Evolutionary conservation across 148 eudicot genomes (phyloP).

Genomic region (Tetragonia tetragonoides): DNA sequence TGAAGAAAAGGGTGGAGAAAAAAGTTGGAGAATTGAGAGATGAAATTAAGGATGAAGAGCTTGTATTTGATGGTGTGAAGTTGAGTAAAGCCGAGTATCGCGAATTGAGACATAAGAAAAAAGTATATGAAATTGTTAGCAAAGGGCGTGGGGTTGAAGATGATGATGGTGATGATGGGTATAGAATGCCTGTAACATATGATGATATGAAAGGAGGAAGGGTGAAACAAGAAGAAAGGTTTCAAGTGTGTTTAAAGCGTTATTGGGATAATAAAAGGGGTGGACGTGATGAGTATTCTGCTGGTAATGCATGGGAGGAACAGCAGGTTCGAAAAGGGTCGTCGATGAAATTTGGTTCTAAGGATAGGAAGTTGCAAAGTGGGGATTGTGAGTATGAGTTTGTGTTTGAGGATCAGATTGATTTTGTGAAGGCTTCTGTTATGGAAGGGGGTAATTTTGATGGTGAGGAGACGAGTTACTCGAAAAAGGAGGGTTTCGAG

Average conservation of each 20-base stretch:
- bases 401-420: slow-evolving; percentile 79
- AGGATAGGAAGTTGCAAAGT: slow-evolving; percentile 42
- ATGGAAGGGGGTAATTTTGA: slow-evolving; percentile 69
- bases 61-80: no score
- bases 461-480: slow-evolving; percentile 36
- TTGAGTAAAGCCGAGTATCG: no score
- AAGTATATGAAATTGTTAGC: no score
- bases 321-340: slow-evolving; percentile 86
- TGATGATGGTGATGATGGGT: slow-evolving; percentile 23
- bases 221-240: slow-evolving; percentile 74
- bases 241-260: slow-evolving; percentile 60
- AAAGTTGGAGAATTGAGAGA: no score
- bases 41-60: no score
- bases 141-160: no score
- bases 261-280: slow-evolving; percentile 47
- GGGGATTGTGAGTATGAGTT: slow-evolving; percentile 60
- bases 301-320: slow-evolving; percentile 78
- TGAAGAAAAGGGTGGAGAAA: no score
- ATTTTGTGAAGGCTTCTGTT: slow-evolving; percentile 58
- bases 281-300: slow-evolving; percentile 39
- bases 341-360: slow-evolving; percentile 77
- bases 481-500: slow-evolving; percentile 30
- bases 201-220: slow-evolving; percentile 57
- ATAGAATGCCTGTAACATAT: slow-evolving; percentile 73
- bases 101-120: no score